Evolutionary conservation across 495 filamentous ascomycete species (phyloP).

Genomic region (Neurospora africana): DNA sequence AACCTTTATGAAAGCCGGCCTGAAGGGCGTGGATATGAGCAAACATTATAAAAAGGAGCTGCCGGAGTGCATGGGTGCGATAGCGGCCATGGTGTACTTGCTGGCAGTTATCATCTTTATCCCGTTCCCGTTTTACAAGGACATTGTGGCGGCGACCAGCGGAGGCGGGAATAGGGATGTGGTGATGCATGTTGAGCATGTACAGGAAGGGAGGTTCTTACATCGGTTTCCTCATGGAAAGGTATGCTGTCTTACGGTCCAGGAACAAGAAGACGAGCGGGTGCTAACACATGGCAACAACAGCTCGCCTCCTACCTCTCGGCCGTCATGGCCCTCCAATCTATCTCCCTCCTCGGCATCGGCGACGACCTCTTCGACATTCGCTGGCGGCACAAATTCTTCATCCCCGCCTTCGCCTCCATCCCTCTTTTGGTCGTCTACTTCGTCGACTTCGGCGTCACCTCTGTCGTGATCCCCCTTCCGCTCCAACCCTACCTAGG

Average conservation of each 20-base stretch:
- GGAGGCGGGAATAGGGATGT: slow-evolving; percentile 88
- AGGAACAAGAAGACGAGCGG: neutral
- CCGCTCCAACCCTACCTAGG: slow-evolving; percentile 76
- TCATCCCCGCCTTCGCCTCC: slow-evolving; percentile 89
- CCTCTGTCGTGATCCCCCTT: slow-evolving; percentile 80
- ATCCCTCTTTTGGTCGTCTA: slow-evolving; percentile 95
- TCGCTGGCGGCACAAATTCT: slow-evolving; percentile 95
- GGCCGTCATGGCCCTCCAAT: slow-evolving; percentile 82
- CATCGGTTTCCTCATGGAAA: slow-evolving; percentile 93
- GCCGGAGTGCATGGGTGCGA: slow-evolving; percentile 95
- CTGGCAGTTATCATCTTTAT: slow-evolving; percentile 81
- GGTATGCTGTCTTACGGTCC: slow-evolving; percentile 25
- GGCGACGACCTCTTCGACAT: slow-evolving; percentile 97
- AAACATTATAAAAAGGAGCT: slow-evolving; percentile 63
- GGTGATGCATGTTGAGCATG: slow-evolving; percentile 52
- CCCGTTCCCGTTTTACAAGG: slow-evolving; percentile 94
- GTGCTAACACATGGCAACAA: neutral
- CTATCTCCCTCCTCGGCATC: slow-evolving; percentile 79
- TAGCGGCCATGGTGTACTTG: slow-evolving; percentile 88
- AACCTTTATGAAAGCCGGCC: slow-evolving; percentile 74
- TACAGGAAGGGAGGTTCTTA: slow-evolving; percentile 67
- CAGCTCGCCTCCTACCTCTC: slow-evolving; percentile 93
- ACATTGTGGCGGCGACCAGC: slow-evolving; percentile 91
- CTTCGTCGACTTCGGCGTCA: slow-evolving; percentile 96
- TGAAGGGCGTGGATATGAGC: slow-evolving; percentile 85